A percentile compares a stretch with the other conserved stretches of the same genome.
Evolutionary conservation across 805 yeast genomes (phyloP).

Genomic region (Yarrowia divulgata): DNA sequence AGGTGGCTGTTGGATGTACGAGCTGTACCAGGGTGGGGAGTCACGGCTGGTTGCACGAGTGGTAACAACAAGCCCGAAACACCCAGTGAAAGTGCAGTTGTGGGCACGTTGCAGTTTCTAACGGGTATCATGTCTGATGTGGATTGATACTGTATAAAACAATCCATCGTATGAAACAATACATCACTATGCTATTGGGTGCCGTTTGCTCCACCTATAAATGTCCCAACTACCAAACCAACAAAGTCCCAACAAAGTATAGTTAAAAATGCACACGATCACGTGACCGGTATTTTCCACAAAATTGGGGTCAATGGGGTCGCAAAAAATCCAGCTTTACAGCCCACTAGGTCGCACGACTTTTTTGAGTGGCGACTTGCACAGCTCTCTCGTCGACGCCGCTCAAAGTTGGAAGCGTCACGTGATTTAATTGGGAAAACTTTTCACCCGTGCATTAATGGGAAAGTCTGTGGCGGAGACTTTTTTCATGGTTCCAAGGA

Average conservation of each 20-base stretch:
- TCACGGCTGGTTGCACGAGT: too few species aligned
- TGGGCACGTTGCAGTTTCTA: too few species aligned
- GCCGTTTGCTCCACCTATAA: too few species aligned
- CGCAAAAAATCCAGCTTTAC: not conserved
- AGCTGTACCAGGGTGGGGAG: too few species aligned
- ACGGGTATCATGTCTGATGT: too few species aligned
- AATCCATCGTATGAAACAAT: too few species aligned
- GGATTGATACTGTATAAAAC: too few species aligned
- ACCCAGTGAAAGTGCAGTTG: too few species aligned
- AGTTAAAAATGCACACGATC: not conserved
- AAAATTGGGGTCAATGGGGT: not conserved
- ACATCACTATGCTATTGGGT: too few species aligned
- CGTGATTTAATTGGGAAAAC: slow-evolving; percentile 28
- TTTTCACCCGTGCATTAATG: slow-evolving; percentile 23
- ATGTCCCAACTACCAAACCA: not conserved
- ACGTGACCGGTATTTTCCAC: not conserved
- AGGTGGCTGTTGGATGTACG: too few species aligned
- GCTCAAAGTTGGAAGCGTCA: slow-evolving; percentile 14
- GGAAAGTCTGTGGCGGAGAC: slow-evolving; percentile 8
- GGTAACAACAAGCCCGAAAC: too few species aligned
- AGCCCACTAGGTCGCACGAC: not conserved
- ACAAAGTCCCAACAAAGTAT: slow-evolving; percentile 2
- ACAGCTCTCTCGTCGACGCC: not conserved
- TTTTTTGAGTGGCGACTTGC: not conserved
- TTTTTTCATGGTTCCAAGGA: not conserved